A percentile compares a stretch with the other conserved stretches of the same genome.
Evolutionary conservation across 75 land plant species (phyloP).

Genomic region (Pinus taeda): DNA sequence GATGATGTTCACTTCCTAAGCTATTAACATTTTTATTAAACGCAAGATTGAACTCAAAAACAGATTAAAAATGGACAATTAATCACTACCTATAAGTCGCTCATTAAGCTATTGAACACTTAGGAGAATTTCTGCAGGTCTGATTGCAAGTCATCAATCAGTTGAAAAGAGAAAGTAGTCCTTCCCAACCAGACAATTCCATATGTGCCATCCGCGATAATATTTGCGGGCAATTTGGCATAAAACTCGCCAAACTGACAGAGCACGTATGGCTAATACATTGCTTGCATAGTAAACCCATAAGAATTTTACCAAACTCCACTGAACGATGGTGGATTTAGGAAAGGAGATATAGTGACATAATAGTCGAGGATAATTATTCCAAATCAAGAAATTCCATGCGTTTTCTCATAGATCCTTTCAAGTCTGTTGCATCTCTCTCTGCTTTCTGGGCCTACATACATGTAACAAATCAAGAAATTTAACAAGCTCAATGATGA

Average conservation of each 20-base stretch:
- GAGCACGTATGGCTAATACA: conserved; percentile 8
- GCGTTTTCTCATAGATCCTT: conserved; percentile 94
- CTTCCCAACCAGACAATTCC: conserved; percentile 8
- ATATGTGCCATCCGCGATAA: conserved; percentile 35
- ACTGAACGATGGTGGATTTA: conserved; percentile 3
- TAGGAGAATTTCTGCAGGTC: conserved; percentile 6
- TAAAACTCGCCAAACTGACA: conserved; percentile 25
- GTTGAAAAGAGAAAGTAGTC: neutral
- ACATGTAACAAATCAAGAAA: neutral
- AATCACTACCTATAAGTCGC: conserved; percentile 7
- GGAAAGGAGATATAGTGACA: neutral
- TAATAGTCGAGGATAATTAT: conserved; percentile 19
- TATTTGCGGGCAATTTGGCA: conserved; percentile 37
- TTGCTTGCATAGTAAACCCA: conserved; percentile 1
- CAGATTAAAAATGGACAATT: conserved; percentile 7
- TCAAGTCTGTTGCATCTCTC: conserved; percentile 85
- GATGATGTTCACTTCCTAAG: conserved; percentile 9
- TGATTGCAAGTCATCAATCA: conserved; percentile 10
- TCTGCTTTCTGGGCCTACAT: conserved; percentile 96
- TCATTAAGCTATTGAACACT: conserved; percentile 8
- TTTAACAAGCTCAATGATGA: neutral
- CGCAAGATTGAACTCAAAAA: conserved; percentile 4
- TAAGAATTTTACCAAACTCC: conserved; percentile 4
- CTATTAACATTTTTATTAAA: conserved; percentile 6
- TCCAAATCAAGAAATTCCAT: conserved; percentile 99